phyloP scores from a whole-genome alignment of 1,139 yeast species.

The Geotrichum klebahnii region DNA sequence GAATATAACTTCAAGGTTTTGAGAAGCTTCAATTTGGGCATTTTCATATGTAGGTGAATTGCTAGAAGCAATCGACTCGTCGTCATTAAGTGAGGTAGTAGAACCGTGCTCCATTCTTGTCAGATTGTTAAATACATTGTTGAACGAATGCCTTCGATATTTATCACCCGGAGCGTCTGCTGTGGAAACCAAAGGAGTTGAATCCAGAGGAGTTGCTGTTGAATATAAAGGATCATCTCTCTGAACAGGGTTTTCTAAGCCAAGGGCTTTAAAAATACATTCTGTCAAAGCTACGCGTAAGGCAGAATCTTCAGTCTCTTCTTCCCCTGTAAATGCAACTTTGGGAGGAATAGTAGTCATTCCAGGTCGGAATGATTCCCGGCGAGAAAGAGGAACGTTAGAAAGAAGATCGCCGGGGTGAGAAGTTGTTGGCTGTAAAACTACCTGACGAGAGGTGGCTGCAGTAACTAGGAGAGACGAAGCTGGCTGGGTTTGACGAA shows the following conservation, averaged over 20 bases:
- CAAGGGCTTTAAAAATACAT: constrained; percentile 67
- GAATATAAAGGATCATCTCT: constrained; percentile 5
- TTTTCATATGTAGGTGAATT: constrained; percentile 38
- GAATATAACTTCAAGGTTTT: constrained; percentile 53
- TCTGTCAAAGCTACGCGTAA: constrained; percentile 69
- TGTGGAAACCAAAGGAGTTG: constrained; percentile 14
- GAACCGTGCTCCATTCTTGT: constrained; percentile 16
- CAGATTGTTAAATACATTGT: constrained; percentile 17
- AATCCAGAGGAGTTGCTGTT: constrained; percentile 14
- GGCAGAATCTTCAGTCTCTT: constrained; percentile 73
- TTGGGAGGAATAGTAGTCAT: constrained; percentile 3
- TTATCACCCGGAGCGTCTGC: constrained; percentile 13
- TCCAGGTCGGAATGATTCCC: constrained; percentile 13
- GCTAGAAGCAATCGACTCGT: constrained; percentile 18
- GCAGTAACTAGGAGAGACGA: not conserved
- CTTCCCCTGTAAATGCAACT: constrained; percentile 52
- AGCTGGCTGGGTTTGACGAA: constrained; percentile 5
- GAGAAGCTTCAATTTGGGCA: constrained; percentile 63
- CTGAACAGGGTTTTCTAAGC: constrained; percentile 50
- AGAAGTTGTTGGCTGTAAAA: constrained; percentile 55
- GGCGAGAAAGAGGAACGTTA: constrained; percentile 69
- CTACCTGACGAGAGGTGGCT: constrained; percentile 57
- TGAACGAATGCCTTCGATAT: constrained; percentile 17
- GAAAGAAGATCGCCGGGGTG: constrained; percentile 85
- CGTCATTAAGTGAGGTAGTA: constrained; percentile 10